Conservation (phyloP, 208 protist genomes). For the Jaenimonas drosophilae region DNA sequence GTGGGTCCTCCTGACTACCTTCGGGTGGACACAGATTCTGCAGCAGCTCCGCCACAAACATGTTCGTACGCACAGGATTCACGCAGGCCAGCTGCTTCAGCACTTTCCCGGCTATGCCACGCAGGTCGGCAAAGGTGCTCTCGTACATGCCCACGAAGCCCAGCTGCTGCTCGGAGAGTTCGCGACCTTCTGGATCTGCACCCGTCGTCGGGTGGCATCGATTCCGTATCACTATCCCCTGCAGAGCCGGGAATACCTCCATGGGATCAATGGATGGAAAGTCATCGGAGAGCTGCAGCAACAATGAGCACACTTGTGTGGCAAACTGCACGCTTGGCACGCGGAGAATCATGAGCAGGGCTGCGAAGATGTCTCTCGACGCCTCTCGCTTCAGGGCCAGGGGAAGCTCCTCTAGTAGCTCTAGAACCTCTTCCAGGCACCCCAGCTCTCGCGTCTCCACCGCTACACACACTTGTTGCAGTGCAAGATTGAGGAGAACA, state of each 20-base stretch:
- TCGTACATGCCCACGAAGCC: conserved; percentile 42
- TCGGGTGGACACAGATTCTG: conserved; percentile 21
- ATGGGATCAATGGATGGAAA: no score
- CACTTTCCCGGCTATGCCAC: conserved; percentile 23
- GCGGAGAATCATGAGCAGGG: conserved; percentile 23
- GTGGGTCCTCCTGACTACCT: conserved; percentile 39
- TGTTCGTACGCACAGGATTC: conserved; percentile 33
- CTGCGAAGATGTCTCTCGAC: conserved; percentile 11
- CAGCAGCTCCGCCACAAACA: conserved; percentile 34
- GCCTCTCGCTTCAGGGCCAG: conserved; percentile 11
- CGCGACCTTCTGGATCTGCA: conserved; percentile 17
- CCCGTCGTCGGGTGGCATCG: conserved; percentile 44
- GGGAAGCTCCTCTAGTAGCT: conserved; percentile 37
- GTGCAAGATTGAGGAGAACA: no score
- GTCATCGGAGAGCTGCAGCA: conserved; percentile 26
- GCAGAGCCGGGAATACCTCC: no score
- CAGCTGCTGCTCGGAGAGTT: conserved; percentile 53
- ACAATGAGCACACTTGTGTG: conserved; percentile 17
- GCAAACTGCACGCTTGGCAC: conserved; percentile 70
- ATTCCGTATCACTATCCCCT: no score
- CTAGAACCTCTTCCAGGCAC: conserved; percentile 43
- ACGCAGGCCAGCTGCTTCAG: conserved; percentile 26
- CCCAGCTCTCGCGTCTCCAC: no score
- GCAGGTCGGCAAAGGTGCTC: conserved; percentile 47
- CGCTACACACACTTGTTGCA: no score